phyloP scores from a whole-genome alignment of 495 filamentous ascomycete species.

The Lasiosphaeria miniovina region DNA sequence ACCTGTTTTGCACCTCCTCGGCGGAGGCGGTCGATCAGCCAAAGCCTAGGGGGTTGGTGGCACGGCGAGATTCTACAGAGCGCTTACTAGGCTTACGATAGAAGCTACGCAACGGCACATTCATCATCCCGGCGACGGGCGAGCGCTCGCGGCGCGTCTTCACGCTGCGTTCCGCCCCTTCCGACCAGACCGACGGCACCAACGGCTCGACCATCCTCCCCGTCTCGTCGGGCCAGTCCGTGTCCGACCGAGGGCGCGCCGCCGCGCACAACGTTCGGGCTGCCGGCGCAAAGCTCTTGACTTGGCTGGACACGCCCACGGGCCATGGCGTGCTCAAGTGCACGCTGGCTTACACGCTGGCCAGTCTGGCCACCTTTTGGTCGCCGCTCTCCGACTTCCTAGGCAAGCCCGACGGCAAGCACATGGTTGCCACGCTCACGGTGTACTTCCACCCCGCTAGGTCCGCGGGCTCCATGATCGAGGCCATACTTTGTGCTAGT shows the following conservation, averaged over 20 bases:
- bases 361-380: constrained; percentile 83
- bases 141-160: constrained; percentile 58
- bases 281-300: constrained; percentile 24
- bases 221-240: constrained; percentile 21
- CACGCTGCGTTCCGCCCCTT: constrained; percentile 44
- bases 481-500: constrained; percentile 79
- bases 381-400: constrained; percentile 67
- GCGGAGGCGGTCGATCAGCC: background rate
- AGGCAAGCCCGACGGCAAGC: constrained; percentile 89
- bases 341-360: constrained; percentile 86
- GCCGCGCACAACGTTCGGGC: constrained; percentile 29
- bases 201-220: constrained; percentile 4
- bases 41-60: background rate
- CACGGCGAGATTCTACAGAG: background rate
- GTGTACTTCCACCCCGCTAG: constrained; percentile 98
- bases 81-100: constrained; percentile 14
- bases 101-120: constrained; percentile 60
- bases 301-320: constrained; percentile 48
- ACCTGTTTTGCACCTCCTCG: too few relatives aligned
- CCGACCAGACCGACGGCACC: constrained; percentile 28
- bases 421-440: constrained; percentile 87
- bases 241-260: constrained; percentile 27
- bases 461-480: constrained; percentile 84
- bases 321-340: constrained; percentile 86
- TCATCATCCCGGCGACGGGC: constrained; percentile 58